Evolutionary conservation across 169 alveolate species (phyloP).

Genomic region (Eimeria sp.): DNA sequence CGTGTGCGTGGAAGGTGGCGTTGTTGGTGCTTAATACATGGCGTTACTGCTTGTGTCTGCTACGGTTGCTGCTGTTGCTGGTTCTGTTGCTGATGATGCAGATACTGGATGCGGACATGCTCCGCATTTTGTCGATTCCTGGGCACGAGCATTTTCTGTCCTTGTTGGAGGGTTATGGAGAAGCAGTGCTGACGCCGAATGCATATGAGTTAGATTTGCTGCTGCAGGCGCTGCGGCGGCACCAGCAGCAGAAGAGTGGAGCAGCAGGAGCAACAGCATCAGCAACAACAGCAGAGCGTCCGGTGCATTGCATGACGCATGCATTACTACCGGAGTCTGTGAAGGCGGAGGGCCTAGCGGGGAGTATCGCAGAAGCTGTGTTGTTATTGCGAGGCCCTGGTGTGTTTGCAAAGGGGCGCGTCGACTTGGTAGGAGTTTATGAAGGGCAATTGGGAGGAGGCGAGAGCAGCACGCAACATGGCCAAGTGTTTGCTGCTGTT

Average conservation of each 20-base stretch:
- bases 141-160: slow-evolving; percentile 14
- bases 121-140: slow-evolving; percentile 67
- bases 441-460: neutral
- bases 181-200: slow-evolving; percentile 56
- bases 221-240: slow-evolving; percentile 41
- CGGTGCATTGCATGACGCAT: neutral
- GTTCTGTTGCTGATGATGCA: slow-evolving; percentile 3
- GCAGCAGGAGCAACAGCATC: neutral
- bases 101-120: slow-evolving; percentile 81
- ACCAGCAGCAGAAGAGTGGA: neutral
- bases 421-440: slow-evolving; percentile 36
- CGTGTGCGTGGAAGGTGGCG: neutral
- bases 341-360: neutral
- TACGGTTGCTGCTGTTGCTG: neutral
- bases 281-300: neutral
- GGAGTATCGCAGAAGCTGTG: neutral
- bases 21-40: neutral
- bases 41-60: neutral
- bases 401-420: slow-evolving; percentile 58
- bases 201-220: slow-evolving; percentile 49
- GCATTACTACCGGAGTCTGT: neutral
- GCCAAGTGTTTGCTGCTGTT: neutral
- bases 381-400: slow-evolving; percentile 58
- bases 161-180: slow-evolving; percentile 30
- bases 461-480: neutral